Base-by-base conservation (phyloP, 83 land plant genomes). In the Larix sibirica region DNA sequence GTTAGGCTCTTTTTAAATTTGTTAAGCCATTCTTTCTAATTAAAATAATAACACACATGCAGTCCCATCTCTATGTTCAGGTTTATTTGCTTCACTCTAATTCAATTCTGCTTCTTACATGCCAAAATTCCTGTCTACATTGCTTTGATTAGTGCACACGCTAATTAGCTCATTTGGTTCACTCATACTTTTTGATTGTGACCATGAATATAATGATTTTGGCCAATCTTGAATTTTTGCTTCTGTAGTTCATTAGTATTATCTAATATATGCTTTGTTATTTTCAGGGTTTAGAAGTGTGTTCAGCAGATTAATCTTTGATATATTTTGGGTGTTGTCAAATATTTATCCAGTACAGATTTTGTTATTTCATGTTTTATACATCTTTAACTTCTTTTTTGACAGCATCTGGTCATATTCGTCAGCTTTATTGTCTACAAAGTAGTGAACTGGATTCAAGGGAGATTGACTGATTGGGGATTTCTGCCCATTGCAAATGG, bases 381-480 rank as follows among this genome's bases (percentile, higher is more conserved):
- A 12, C 61, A 58, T 76, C 16, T 23, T 80, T 80, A 0, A 47
- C 61, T 77, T 18, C 16, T 47, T 77, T 6, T 78, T n/a, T 73
- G 31, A 66, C 95, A 92, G 95, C 91, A n/a, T 85, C 95, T 23
- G 95, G 95, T 77, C 90, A 92, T 77, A 90, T 92, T 67, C 91
- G 92, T 65, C 95, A 92, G 88, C 89, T 92, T 16, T 92, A 88
- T 80, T 92, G 87, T 68, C 80, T 89, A 24, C 92, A 92, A 79
- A 87, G 88, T 42, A 36, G n/a, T 69, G 74, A 69, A 69, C 74
- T 69, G 74, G 74, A 69, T 69, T 69, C 74, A 1, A 38, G 44
- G 44, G 74, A 42, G 17, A 69, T 69, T 69, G 74, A 69, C 40
- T 69, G 74, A 69, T 16, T 13, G 16, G 17, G 44, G 36, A 38